A percentile compares a stretch with the other conserved stretches of the same genome.
Evolutionary conservation across 2,329 filamentous ascomycete species (phyloP).

Genomic region (Talaromyces atroroseus): DNA sequence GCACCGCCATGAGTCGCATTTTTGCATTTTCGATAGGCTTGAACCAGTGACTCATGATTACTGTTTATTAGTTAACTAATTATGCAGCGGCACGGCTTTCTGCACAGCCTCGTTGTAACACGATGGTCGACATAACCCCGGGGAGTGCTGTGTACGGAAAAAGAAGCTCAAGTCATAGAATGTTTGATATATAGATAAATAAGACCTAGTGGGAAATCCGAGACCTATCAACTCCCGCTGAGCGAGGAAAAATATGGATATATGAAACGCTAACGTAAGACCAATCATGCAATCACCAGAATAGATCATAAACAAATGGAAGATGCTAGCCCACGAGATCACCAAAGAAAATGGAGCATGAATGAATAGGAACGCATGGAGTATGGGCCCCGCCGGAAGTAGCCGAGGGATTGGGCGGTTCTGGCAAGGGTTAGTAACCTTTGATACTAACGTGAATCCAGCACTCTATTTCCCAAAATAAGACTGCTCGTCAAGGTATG

Average conservation of each 20-base stretch:
- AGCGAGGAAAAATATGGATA: constrained; percentile 9
- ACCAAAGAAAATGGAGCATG: neutral
- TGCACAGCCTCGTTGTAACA: neutral
- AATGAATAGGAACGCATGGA: neutral
- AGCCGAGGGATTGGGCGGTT: neutral
- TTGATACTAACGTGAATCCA: neutral
- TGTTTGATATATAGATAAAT: neutral
- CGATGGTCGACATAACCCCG: too few species aligned
- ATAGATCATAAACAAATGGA: neutral
- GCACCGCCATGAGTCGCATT: neutral
- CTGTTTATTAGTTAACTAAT: neutral
- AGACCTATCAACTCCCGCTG: constrained; percentile 10
- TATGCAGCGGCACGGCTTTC: neutral
- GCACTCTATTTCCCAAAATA: neutral
- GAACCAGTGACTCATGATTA: constrained; percentile 9
- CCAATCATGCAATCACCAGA: constrained; percentile 10
- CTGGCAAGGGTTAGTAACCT: neutral
- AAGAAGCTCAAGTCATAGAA: neutral
- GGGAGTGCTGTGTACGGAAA: neutral
- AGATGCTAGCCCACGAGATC: neutral
- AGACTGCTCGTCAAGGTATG: neutral
- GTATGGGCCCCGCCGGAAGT: neutral
- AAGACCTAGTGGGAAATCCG: neutral
- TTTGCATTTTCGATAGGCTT: neutral
- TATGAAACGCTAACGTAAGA: constrained; percentile 10